Percentiles rank a stretch among this genome's conserved stretches.
Evolutionary conservation across 1,284 basidiomycete species (phyloP).

Genomic region (Cryptococcus wingfieldii): DNA sequence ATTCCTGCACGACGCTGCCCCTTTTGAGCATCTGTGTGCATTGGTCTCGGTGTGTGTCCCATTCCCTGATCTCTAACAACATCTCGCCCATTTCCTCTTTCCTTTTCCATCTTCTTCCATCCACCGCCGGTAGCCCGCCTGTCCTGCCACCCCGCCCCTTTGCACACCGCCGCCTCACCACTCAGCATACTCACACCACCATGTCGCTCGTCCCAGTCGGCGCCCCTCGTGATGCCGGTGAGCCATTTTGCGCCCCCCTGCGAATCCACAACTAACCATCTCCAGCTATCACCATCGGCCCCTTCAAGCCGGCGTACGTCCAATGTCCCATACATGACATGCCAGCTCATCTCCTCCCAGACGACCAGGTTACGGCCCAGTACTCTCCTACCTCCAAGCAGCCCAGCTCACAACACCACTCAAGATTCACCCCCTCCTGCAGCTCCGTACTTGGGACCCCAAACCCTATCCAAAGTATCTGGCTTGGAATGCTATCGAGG

Average conservation of each 20-base stretch:
- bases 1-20: too few relatives aligned
- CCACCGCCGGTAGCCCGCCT: too few relatives aligned
- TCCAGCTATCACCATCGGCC: constrained; percentile 38
- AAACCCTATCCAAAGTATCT: constrained; percentile 42
- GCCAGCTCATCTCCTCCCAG: constrained; percentile 16
- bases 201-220: constrained; percentile 29
- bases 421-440: constrained; percentile 42
- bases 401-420: constrained; percentile 40
- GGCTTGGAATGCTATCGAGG: constrained; percentile 41
- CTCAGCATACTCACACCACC: too few relatives aligned
- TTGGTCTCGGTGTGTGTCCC: too few relatives aligned
- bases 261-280: neutral
- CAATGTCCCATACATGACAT: neutral
- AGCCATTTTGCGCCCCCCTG: constrained; percentile 8
- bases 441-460: constrained; percentile 41
- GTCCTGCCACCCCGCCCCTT: too few relatives aligned
- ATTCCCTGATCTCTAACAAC: too few relatives aligned
- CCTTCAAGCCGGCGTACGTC: constrained; percentile 43
- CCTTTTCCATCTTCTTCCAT: too few relatives aligned
- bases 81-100: too few relatives aligned
- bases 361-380: constrained; percentile 44
- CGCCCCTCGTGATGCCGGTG: constrained; percentile 30
- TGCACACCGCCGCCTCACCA: too few relatives aligned
- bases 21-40: too few relatives aligned
- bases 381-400: constrained; percentile 43